Conservation (phyloP, 2,329 filamentous ascomycete species). For the Ceratocystis cubensis region DNA sequence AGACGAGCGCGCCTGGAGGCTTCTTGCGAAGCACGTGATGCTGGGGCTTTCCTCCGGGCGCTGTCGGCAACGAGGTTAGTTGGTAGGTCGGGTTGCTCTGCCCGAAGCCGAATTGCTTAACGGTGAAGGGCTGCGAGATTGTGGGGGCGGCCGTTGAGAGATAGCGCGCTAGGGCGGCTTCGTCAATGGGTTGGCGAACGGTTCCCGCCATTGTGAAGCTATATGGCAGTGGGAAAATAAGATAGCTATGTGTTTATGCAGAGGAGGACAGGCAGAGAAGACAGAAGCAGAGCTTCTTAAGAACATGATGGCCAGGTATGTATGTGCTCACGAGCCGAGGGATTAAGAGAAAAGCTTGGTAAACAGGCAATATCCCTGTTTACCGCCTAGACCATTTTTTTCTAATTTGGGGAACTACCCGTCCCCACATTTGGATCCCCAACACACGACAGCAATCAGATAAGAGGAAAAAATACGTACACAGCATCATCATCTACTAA, state of each 20-base stretch:
- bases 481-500: too few species aligned
- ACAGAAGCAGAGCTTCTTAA: too few species aligned
- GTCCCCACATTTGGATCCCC: not conserved
- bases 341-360: not conserved
- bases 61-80: slow-evolving; percentile 45
- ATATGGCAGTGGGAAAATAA: not conserved
- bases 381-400: not conserved
- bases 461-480: too few species aligned
- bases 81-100: slow-evolving; percentile 97
- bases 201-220: slow-evolving; percentile 59
- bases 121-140: slow-evolving; percentile 6
- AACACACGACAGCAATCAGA: not conserved
- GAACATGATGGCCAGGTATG: not conserved
- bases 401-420: not conserved
- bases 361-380: not conserved
- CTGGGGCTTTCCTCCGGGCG: slow-evolving; percentile 38
- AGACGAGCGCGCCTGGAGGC: slow-evolving; percentile 85
- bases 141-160: slow-evolving; percentile 31
- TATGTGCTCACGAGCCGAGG: not conserved
- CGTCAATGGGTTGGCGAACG: slow-evolving; percentile 82
- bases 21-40: slow-evolving; percentile 94
- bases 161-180: slow-evolving; percentile 66
- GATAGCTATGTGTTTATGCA: too few species aligned
- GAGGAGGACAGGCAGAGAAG: too few species aligned
- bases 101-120: slow-evolving; percentile 74